These are phyloP conservation scores for Avena eriantha DNA, from an alignment of 176 grass and related monocot species.

Conservation along the genomic window DNA sequence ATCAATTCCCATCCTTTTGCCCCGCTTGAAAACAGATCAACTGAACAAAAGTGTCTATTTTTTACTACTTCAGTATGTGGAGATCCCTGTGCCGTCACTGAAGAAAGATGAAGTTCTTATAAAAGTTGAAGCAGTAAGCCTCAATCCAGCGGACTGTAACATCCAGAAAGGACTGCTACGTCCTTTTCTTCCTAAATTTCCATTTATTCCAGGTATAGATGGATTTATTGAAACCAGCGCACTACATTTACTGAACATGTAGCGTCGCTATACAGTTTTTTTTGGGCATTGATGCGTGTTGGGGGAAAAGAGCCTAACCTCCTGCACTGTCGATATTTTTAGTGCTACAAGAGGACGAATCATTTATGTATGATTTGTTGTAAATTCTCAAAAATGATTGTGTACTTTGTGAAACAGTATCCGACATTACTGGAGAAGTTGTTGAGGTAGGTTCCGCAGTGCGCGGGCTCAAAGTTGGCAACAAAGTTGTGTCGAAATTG, in stretches of 20 bases:
- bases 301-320: too few species aligned
- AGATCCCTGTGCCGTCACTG: constrained; percentile 51
- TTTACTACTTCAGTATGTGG: constrained; percentile 41
- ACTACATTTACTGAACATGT: background rate
- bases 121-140: constrained; percentile 46
- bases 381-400: background rate
- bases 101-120: constrained; percentile 63
- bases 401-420: constrained; percentile 24
- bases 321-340: background rate
- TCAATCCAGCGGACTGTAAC: background rate
- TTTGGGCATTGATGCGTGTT: too few species aligned
- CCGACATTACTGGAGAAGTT: constrained; percentile 51
- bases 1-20: background rate
- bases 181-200: constrained; percentile 61
- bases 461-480: constrained; percentile 41
- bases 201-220: constrained; percentile 56
- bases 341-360: background rate
- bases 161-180: constrained; percentile 41
- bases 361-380: background rate
- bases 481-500: constrained; percentile 49
- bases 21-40: background rate
- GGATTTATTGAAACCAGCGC: background rate
- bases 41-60: background rate
- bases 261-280: too few species aligned
- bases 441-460: constrained; percentile 39